Conservation (phyloP, 345 rosid genomes). For the Arabidopsis arenosa region DNA sequence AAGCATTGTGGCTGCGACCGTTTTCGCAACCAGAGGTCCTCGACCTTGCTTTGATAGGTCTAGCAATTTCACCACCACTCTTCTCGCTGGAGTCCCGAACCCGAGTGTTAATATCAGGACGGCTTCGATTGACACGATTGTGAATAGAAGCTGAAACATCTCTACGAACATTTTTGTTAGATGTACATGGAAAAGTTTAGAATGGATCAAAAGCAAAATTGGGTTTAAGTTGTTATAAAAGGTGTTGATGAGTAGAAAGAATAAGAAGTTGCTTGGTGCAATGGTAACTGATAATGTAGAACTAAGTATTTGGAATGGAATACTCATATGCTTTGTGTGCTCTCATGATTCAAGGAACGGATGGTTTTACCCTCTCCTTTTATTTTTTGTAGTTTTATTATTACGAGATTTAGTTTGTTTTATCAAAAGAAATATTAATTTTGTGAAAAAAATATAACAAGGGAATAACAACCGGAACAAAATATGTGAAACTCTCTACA, state of each 20-base stretch:
- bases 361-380: background rate
- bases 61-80: constrained; percentile 39
- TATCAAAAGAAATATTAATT: background rate
- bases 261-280: constrained; percentile 33
- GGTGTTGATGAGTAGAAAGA: constrained; percentile 22
- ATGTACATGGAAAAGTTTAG: background rate
- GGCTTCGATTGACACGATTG: constrained; percentile 34
- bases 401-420: background rate
- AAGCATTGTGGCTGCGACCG: constrained; percentile 45
- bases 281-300: constrained; percentile 26
- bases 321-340: constrained; percentile 30
- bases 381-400: background rate
- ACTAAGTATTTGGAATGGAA: constrained; percentile 33
- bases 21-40: constrained; percentile 37
- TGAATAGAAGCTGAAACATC: constrained; percentile 48
- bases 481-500: background rate
- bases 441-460: too few species aligned
- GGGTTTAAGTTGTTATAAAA: constrained; percentile 13
- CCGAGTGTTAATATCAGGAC: constrained; percentile 37
- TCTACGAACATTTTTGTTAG: constrained; percentile 34
- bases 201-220: constrained; percentile 1
- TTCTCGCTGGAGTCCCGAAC: constrained; percentile 42
- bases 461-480: background rate
- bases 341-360: constrained; percentile 16
- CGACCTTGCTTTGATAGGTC: constrained; percentile 45